A percentile compares a stretch with the other conserved stretches of the same genome.
Evolutionary conservation across 2,329 filamentous ascomycete genomes (phyloP).

Genomic region (Ophiocordyceps sinensis): DNA sequence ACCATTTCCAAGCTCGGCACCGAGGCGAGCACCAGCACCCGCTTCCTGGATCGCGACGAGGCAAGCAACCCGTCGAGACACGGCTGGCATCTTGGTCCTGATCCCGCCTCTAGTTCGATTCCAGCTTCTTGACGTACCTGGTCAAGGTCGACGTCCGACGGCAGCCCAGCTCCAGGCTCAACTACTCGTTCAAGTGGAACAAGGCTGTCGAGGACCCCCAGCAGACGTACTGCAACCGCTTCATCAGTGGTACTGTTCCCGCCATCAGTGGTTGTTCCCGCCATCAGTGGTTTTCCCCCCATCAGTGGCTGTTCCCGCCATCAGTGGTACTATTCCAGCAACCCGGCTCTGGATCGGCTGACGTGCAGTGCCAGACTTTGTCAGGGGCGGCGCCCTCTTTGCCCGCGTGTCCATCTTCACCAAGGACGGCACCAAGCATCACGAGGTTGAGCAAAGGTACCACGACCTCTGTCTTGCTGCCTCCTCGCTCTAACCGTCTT

Average conservation of each 20-base stretch:
- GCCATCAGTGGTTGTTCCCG: too few relatives aligned
- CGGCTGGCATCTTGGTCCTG: background rate
- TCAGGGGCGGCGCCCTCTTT: background rate
- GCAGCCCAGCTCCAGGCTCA: background rate
- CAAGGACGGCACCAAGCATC: background rate
- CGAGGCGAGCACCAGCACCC: background rate
- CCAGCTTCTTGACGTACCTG: slow-evolving; percentile 2
- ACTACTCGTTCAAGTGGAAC: background rate
- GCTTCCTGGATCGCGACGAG: background rate
- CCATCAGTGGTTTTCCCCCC: too few relatives aligned
- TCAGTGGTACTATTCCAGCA: background rate
- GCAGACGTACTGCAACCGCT: background rate
- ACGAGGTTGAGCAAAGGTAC: background rate
- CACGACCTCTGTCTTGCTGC: too few relatives aligned
- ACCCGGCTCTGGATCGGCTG: too few relatives aligned
- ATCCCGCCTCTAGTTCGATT: background rate
- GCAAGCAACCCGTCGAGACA: background rate
- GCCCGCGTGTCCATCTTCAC: slow-evolving; percentile 1
- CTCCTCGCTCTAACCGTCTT: too few relatives aligned
- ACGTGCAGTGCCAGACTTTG: background rate
- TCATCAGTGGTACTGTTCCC: background rate
- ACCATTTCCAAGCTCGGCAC: background rate
- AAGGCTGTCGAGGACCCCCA: background rate
- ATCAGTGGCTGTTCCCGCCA: too few relatives aligned
- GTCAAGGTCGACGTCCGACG: slow-evolving; percentile 1